These are phyloP conservation scores for Pharus latifolius DNA, from an alignment of 176 grass and related monocot genomes.

Conservation along the genomic window DNA sequence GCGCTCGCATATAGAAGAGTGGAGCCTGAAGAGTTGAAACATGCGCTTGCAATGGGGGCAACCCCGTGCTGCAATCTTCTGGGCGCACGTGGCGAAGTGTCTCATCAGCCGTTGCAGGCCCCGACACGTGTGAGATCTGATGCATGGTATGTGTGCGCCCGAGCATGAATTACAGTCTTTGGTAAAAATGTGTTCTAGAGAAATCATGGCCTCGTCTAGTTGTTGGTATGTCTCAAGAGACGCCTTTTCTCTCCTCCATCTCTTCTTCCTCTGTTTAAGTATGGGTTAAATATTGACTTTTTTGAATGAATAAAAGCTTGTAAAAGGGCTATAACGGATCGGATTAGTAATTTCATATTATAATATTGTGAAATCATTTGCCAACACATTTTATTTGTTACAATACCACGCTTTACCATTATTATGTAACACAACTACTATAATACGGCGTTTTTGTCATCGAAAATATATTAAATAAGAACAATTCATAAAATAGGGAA, in stretches of 20 bases:
- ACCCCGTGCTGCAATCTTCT: constrained; percentile 25
- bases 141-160: neutral
- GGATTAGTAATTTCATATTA: no score
- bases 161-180: neutral
- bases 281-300: no score
- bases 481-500: no score
- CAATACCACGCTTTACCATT: no score
- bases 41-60: constrained; percentile 74
- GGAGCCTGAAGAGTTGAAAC: constrained; percentile 69
- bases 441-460: no score
- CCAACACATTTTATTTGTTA: no score
- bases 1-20: constrained; percentile 57
- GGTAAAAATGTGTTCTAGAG: constrained; percentile 50
- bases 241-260: constrained; percentile 36
- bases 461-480: no score
- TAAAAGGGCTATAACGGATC: neutral
- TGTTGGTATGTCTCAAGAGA: constrained; percentile 39
- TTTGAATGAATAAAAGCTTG: neutral
- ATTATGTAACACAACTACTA: no score
- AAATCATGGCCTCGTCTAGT: constrained; percentile 54
- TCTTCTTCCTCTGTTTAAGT: constrained; percentile 23
- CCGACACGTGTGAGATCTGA: constrained; percentile 19
- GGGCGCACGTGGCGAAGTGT: constrained; percentile 46
- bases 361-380: neutral
- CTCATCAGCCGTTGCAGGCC: constrained; percentile 51